Evolutionary conservation across 441 rosid species (phyloP), one percentile per base, ranked within the genome.

Genomic region (Erysimum cheiri): DNA sequence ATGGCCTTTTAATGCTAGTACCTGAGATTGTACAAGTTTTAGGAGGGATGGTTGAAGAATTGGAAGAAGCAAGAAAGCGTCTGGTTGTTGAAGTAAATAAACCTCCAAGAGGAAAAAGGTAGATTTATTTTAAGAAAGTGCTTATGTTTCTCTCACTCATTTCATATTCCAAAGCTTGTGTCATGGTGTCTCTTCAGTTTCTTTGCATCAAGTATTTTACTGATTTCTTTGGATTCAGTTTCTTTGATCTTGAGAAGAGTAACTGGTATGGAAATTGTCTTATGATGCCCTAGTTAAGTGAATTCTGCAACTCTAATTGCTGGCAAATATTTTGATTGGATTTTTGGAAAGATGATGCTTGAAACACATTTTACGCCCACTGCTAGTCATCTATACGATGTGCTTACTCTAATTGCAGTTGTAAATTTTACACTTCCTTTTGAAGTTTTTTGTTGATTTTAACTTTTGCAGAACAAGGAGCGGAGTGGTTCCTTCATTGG

Each of bases 61-160:
- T 95, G 73, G 97, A 92, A 67, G 88, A 85, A 17, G 96, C 96
- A 64, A 81, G 84, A 8, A 86, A 75, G 69, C 87, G 83, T 65
- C 92, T 95, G 63, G 91, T 88, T 72, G 69, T 74, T 47, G 96
- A 92, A 89, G 92, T 90, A 60, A 89, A 88, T 75, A 95, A 90
- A 73, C 99, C 96, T 67, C 92, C 98, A 31, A 88, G 98, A 80
- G 99, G 98, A 71, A 89, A 70, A 82, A 92, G 99, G 98, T 95
- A 82, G 13, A 15, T 41, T 36, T 54, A 17, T 70, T 53, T 46
- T 55, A 22, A 39, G 70, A 52, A 32, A 17, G 36, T 35, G 53
- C 28, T 54, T 52, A 61, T 53, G 60, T 55, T 73, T 50, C 61
- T 60, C 7, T 11, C 11, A 2, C 39, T 47, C 32, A 46, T 15